A percentile compares a stretch with the other conserved stretches of the same genome.
Conservation (phyloP, 768 basidiomycete genomes). For the Kwoniella bestiolae region DNA sequence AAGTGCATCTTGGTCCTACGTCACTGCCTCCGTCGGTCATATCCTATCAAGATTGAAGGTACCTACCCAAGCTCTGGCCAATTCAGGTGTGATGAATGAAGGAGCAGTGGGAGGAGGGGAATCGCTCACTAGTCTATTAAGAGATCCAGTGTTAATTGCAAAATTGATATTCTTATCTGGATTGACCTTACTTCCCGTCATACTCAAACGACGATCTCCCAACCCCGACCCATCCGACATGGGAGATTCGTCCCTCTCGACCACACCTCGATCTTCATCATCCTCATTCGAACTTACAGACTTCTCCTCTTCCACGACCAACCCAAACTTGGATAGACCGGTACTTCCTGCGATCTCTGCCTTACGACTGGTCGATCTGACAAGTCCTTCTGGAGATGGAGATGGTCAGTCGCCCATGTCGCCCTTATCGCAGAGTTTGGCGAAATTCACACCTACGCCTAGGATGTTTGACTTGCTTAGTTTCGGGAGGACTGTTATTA, state of each 20-base stretch:
- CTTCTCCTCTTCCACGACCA: not conserved
- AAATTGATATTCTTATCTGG: slow-evolving; percentile 83
- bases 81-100: not conserved
- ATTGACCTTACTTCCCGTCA: slow-evolving; percentile 82
- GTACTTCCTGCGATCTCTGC: slow-evolving; percentile 12
- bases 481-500: slow-evolving; percentile 41
- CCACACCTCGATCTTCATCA: slow-evolving; percentile 9
- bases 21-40: slow-evolving; percentile 52
- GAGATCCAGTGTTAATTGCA: slow-evolving; percentile 78
- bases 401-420: slow-evolving; percentile 12
- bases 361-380: slow-evolving; percentile 1
- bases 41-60: slow-evolving; percentile 45
- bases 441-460: slow-evolving; percentile 48
- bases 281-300: slow-evolving; percentile 6
- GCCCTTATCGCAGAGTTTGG: slow-evolving; percentile 33
- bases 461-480: slow-evolving; percentile 45
- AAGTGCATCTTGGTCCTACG: slow-evolving; percentile 57
- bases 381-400: not conserved
- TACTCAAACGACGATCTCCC: slow-evolving; percentile 63
- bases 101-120: slow-evolving; percentile 59
- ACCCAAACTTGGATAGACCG: not conserved
- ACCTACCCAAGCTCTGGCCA: slow-evolving; percentile 16
- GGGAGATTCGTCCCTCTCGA: slow-evolving; percentile 2
- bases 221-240: too few species aligned
- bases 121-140: slow-evolving; percentile 80